These are phyloP conservation scores for Clarkia xantiana DNA, from an alignment of 345 rosid species.

Conservation along the genomic window DNA sequence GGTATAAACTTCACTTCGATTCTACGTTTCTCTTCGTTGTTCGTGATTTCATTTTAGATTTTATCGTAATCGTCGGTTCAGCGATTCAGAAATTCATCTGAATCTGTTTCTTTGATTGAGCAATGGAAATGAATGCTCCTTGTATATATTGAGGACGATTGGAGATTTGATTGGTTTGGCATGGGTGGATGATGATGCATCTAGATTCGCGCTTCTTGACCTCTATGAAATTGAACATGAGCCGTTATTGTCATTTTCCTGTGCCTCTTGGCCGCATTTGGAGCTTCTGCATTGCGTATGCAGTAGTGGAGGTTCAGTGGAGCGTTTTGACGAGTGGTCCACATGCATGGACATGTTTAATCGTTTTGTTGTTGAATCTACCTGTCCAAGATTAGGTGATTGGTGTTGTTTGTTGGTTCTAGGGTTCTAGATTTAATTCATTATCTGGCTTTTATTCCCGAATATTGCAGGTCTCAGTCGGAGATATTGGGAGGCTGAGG, in stretches of 20 bases:
- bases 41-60: neutral
- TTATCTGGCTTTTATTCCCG: neutral
- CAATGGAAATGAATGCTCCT: too few relatives aligned
- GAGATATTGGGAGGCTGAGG: neutral
- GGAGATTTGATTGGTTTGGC: neutral
- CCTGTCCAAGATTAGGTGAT: neutral
- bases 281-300: neutral
- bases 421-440: neutral
- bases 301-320: too few relatives aligned
- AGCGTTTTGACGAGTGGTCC: too few relatives aligned
- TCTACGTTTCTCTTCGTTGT: neutral
- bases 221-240: neutral
- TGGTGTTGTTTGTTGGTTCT: slow-evolving; percentile 1
- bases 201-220: neutral
- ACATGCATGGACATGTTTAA: too few relatives aligned
- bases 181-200: neutral
- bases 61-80: neutral
- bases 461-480: neutral
- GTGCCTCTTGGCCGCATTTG: too few relatives aligned
- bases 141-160: neutral
- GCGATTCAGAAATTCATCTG: neutral
- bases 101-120: neutral
- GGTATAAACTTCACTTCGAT: neutral
- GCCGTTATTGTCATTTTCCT: neutral
- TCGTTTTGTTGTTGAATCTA: too few relatives aligned